These are phyloP conservation scores for Aspergillus sp. DNA, from an alignment of 2,329 filamentous ascomycete species.

Conservation along the genomic window DNA sequence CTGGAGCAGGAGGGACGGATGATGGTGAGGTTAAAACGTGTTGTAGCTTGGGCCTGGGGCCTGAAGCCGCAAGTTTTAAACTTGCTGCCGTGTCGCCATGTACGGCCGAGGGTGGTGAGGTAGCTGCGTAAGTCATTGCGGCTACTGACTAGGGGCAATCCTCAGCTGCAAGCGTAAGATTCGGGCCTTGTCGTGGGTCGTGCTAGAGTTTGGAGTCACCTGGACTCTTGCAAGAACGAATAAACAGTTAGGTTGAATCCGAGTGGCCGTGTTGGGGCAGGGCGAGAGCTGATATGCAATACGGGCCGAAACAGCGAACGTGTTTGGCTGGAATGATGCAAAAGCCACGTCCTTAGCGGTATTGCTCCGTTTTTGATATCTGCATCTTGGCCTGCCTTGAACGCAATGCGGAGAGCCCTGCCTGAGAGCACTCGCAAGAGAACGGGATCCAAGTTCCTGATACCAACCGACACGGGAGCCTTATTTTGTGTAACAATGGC, in stretches of 20 bases:
- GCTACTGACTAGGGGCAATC: conserved; percentile 29
- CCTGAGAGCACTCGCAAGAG: conserved; percentile 39
- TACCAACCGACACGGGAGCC: conserved; percentile 22
- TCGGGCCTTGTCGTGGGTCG: conserved; percentile 28
- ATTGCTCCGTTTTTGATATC: conserved; percentile 40
- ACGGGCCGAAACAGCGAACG: conserved; percentile 30
- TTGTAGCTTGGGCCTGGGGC: conserved; percentile 32
- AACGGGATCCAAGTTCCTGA: conserved; percentile 23
- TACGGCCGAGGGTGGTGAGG: conserved; percentile 35
- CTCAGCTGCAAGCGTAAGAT: conserved; percentile 32
- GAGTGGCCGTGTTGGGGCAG: conserved; percentile 30
- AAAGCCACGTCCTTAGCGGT: conserved; percentile 42
- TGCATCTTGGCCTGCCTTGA: conserved; percentile 45
- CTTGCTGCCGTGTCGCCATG: conserved; percentile 37
- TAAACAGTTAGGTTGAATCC: conserved; percentile 28
- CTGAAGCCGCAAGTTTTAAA: conserved; percentile 37
- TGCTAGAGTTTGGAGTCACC: conserved; percentile 39
- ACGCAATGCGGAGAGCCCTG: conserved; percentile 42
- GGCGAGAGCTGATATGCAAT: conserved; percentile 29
- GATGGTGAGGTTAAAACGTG: conserved; percentile 32
- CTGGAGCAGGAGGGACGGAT: conserved; percentile 25
- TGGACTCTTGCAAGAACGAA: conserved; percentile 38
- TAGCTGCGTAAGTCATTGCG: conserved; percentile 40
- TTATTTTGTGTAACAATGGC: conserved; percentile 22
- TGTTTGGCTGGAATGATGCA: conserved; percentile 31